Base-by-base conservation (phyloP, 768 basidiomycete species). In the Termitomyces sp. region DNA sequence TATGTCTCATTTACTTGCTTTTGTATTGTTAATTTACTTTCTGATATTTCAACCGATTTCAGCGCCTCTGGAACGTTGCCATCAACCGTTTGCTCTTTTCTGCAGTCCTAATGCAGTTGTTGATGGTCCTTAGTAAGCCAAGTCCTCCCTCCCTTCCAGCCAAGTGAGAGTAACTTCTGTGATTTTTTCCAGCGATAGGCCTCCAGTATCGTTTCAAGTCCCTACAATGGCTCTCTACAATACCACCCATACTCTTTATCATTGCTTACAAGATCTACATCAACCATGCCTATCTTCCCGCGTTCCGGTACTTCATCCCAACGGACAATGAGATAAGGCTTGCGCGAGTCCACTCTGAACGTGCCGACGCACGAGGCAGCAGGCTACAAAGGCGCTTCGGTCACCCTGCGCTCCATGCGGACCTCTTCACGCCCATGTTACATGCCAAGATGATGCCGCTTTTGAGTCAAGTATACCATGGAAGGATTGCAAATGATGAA, bases 41-140 rank as follows among this genome's bases (percentile, higher is more conserved):
- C 44, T 47, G 35, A 44, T 47, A 35, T 40, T 34, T 4, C 0
- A 24, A 38, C n/a, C 6, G 2, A 21, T 51, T 54, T 1, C 62
- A 93, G 91, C 88, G 92, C 19, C 74, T 96, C 61, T 97, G 93
- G 93, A 97, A 97, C 65, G 84, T 92, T n/a, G 79, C 91, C 45
- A 77, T 92, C 70, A 99, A 99, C 68, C 85, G 97, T 51, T 73
- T 98, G 22, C 71, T 98, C 14, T 74, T 83, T 55, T 86, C 82
- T 34, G 79, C 88, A 5, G 66, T 95, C 24, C 71, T 97, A 62
- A 98, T 98, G 95, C 94, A 98, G 64, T 61, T 81, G 41, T 71
- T 93, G 46, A 88, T 93, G 87, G 70, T 87, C 45, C 79, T 98
- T 46, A 97, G 93, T 97, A 68, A 60, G 92, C 76, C 14, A 1